These are phyloP conservation scores for Globisporangium spinosum DNA, from an alignment of 352 stramenopile genomes.

Conservation along the genomic window DNA sequence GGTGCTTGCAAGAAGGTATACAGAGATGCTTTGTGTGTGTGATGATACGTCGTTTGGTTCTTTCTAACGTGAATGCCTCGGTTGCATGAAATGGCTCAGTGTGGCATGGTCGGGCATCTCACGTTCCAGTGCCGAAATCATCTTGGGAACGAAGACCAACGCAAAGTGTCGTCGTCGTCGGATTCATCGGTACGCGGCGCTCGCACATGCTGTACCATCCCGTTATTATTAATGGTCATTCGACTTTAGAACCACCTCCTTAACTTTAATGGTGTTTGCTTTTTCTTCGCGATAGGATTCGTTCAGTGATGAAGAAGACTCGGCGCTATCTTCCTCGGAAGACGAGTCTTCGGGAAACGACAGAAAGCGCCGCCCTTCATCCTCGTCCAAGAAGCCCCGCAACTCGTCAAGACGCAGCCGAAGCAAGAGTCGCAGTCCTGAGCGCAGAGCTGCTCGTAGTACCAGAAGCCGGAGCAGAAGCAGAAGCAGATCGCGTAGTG, in stretches of 20 bases:
- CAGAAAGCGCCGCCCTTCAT: background rate
- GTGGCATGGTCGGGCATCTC: conserved; percentile 88
- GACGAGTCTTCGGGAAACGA: conserved; percentile 5
- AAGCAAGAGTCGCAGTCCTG: conserved; percentile 16
- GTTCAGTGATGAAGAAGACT: conserved; percentile 30
- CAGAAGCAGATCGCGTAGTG: conserved; percentile 15
- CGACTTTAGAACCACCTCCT: background rate
- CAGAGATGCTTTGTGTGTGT: background rate
- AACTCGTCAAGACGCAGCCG: conserved; percentile 10
- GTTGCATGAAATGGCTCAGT: conserved; percentile 28
- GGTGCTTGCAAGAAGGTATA: conserved; percentile 85
- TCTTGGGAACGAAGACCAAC: conserved; percentile 44
- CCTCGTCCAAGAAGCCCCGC: conserved; percentile 17
- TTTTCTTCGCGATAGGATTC: conserved; percentile 5
- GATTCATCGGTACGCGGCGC: conserved; percentile 12
- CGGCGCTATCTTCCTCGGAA: conserved; percentile 3
- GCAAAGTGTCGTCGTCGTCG: conserved; percentile 29
- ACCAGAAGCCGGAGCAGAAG: conserved; percentile 2
- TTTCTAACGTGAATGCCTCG: background rate
- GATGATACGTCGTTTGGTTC: background rate
- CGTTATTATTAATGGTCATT: background rate
- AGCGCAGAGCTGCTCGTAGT: background rate
- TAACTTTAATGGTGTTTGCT: background rate
- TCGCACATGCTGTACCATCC: background rate
- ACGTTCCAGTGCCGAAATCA: conserved; percentile 90